Percentiles rank a stretch among this genome's conserved stretches.
Evolutionary conservation across 257 asterid species (phyloP).

Genomic region (Avicennia marina): DNA sequence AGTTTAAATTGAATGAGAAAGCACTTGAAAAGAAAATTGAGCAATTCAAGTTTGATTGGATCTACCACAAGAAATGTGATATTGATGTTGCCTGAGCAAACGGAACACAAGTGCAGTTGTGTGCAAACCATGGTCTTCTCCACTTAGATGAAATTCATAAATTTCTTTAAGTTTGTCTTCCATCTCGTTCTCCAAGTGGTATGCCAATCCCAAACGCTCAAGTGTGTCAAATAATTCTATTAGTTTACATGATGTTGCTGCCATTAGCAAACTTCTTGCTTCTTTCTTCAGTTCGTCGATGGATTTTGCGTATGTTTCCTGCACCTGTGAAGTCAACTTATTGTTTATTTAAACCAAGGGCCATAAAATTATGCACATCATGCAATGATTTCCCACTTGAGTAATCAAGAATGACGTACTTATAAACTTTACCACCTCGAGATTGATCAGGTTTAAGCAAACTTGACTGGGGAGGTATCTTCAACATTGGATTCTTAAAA

Average conservation of each 20-base stretch:
- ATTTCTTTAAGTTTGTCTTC: slow-evolving; percentile 7
- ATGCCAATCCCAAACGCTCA: slow-evolving; percentile 30
- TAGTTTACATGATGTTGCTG: neutral
- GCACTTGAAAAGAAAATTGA: neutral
- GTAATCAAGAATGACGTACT: too few species aligned
- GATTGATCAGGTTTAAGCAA: too few species aligned
- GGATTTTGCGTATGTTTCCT: neutral
- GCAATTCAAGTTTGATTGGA: neutral
- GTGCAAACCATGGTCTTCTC: slow-evolving; percentile 5
- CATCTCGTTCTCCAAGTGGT: slow-evolving; percentile 22
- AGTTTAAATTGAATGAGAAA: too few species aligned
- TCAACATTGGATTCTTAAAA: too few species aligned
- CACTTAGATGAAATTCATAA: neutral
- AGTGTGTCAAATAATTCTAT: slow-evolving; percentile 17
- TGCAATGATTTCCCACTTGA: too few species aligned
- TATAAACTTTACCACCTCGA: too few species aligned
- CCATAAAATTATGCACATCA: neutral
- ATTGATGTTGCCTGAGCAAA: slow-evolving; percentile 23
- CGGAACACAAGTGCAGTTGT: slow-evolving; percentile 19
- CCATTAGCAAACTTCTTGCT: slow-evolving; percentile 13
- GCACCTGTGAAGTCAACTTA: slow-evolving; percentile 11
- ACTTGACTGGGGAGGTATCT: too few species aligned
- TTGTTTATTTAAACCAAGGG: neutral
- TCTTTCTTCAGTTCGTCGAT: slow-evolving; percentile 16
- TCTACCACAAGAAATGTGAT: slow-evolving; percentile 15